A percentile compares a stretch with the other conserved stretches of the same genome.
These are phyloP conservation scores for Leptomonas pyrrhocoris DNA, from an alignment of 208 protist species.

Conservation along the genomic window DNA sequence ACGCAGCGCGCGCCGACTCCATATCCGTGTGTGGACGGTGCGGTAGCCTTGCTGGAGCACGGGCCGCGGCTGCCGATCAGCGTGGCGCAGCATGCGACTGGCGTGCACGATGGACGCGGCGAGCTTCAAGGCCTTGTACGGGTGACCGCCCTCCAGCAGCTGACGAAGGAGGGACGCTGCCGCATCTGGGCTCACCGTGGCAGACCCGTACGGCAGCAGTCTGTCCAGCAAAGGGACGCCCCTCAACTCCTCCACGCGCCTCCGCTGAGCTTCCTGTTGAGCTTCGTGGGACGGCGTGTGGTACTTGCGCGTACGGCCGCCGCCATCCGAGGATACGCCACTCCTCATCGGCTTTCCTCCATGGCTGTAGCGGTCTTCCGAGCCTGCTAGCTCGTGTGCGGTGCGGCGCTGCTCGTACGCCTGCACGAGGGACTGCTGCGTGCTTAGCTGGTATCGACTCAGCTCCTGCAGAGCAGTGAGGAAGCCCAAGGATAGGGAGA, in stretches of 20 bases:
- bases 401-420: conserved; percentile 43
- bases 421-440: conserved; percentile 33
- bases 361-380: background rate
- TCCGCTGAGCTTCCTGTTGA: background rate
- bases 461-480: conserved; percentile 51
- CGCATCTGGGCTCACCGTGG: conserved; percentile 40
- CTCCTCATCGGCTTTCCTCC: background rate
- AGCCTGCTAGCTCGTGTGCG: conserved; percentile 15
- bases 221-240: conserved; percentile 44
- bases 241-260: conserved; percentile 16
- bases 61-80: conserved; percentile 44
- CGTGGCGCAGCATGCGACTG: conserved; percentile 56
- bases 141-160: conserved; percentile 38
- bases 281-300: conserved; percentile 4
- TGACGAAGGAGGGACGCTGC: conserved; percentile 47
- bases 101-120: conserved; percentile 49
- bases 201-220: conserved; percentile 51
- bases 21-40: conserved; percentile 53
- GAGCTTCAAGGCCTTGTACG: conserved; percentile 57
- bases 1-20: conserved; percentile 26
- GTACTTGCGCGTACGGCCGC: conserved; percentile 28
- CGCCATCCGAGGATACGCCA: background rate
- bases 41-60: conserved; percentile 38
- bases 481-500: conserved; percentile 36
- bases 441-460: conserved; percentile 25